Conservation (phyloP, 805 yeast genomes). For the Candida rishiriensis region DNA sequence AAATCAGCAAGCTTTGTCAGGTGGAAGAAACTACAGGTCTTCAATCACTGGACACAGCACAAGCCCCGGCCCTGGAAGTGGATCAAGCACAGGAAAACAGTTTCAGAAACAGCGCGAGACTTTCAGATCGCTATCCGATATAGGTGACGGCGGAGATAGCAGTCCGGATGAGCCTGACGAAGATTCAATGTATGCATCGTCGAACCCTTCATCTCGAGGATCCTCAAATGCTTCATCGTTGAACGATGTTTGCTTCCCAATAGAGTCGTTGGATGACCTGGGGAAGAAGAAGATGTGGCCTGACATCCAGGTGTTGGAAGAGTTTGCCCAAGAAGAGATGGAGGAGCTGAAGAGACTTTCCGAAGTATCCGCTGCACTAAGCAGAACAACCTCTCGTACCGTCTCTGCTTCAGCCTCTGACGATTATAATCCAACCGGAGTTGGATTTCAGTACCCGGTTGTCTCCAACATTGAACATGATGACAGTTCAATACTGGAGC, state of each 20-base stretch:
- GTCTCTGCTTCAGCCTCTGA: neutral
- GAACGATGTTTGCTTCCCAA: slow-evolving; percentile 89
- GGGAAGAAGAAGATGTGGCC: slow-evolving; percentile 64
- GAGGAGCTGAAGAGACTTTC: slow-evolving; percentile 27
- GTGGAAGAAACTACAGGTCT: too few relatives aligned
- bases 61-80: neutral
- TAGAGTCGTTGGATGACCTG: slow-evolving; percentile 44
- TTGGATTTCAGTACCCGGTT: slow-evolving; percentile 37
- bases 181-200: slow-evolving; percentile 32
- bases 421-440: slow-evolving; percentile 19
- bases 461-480: slow-evolving; percentile 28
- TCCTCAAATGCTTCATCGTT: slow-evolving; percentile 66
- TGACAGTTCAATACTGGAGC: slow-evolving; percentile 15
- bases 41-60: neutral
- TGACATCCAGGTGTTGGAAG: slow-evolving; percentile 68
- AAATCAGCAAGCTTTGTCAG: too few relatives aligned
- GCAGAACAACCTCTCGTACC: slow-evolving; percentile 16
- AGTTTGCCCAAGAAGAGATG: slow-evolving; percentile 69
- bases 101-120: neutral
- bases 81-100: neutral
- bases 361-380: slow-evolving; percentile 25
- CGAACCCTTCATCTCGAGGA: slow-evolving; percentile 64
- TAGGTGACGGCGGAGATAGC: slow-evolving; percentile 9
- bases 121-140: neutral
- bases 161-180: slow-evolving; percentile 3